Base-by-base conservation (phyloP, 2,329 filamentous ascomycete genomes). In the Tolypocladium endophyticum region DNA sequence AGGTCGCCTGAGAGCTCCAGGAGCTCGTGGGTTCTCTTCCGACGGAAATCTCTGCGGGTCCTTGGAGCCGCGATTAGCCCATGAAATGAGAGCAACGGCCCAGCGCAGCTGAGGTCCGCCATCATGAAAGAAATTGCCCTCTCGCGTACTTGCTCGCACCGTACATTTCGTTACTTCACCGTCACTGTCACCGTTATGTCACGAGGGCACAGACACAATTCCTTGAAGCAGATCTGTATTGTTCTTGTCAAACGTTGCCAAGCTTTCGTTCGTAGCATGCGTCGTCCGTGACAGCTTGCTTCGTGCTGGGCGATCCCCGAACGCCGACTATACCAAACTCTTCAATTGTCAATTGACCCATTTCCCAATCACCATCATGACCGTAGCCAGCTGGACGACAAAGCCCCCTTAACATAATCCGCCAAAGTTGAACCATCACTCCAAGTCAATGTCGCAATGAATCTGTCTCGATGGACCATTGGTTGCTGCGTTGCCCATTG, bases 331-430 rank as follows among this genome's bases (percentile, higher is more conserved):
- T 68, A 65, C 72, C 71, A 60, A 66, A 72, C 70, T 64, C 64
- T 64, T 67, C 62, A 61, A 64, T 74, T 73, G 67, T 63, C 69
- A 64, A 62, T 63, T 64, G 62, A 62, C 64, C 66, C 70, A 70
- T 72, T 67, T 68, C 66, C 68, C 64, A 66, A 41, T 68, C 65
- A 68, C 66, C 65, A 63, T 70, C 64, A 66, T 66, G 61, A 63
- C 62, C 57, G 33, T 36, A 57, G 35, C 53, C 58, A 38, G 39
- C 16, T 20, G 25, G 39, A 39, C 58, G n/a, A 53, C 52, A 20
- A 63, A 61, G 62, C 60, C 66, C 64, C 62, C 60, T 59, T 66
- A 64, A 23, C 63, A 23, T 66, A 64, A 66, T 66, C 62, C 59
- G 67, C 63, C 63, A 12, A 12, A 11, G 9, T 33, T 38, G 55